Base-by-base conservation (phyloP, 2,329 filamentous ascomycete species). In the Xylariaceae sp. region DNA sequence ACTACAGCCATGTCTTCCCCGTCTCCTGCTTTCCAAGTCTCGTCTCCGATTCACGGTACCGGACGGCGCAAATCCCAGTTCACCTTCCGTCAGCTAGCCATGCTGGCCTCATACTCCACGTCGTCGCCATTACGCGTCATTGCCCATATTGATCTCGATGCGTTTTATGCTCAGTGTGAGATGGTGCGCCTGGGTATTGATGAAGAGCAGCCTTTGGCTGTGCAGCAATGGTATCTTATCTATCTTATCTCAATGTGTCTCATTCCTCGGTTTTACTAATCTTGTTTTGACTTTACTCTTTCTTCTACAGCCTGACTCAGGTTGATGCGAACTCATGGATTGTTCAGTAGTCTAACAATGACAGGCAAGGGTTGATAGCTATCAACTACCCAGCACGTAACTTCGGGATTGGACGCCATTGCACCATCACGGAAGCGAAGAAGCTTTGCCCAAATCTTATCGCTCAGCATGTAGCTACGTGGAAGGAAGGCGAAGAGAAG, bases 111-210 rank as follows among this genome's bases (percentile, higher is more conserved):
- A 8, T 91, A 82, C 61, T 85, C 84, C 27, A 79, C 86, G 0
- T 84, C 85, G 7, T 91, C 85, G 44, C 93, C 93, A 1, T 79
- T 99, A 29, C 86, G 94, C 39, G 89, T 95, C 23, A 85, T 97
- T 63, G 91, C 91, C 6, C 92, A 97, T 71, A 85, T 97, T 59
- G 94, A 99, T 67, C 85, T 99, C 55, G 94, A 99, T 81, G 93
- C 93, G 32, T 99, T 99, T 74, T 99, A 99, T 71, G 89, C 89
- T 3, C 94, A 99, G 77, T 97, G 92, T 69, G 94, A 99, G 74
- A 95, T 92, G 82, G 86, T 96, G 8, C 85, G 94, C 6, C 80
- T 97, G 37, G 86, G 86, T 10, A 77, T 89, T 9, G 77, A 87
- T 11, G 86, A 90, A 57, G 83, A 91, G 52, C 82, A 86, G 60